Percentiles rank a stretch among this genome's conserved stretches.
phyloP scores from a whole-genome alignment of 371 early-diverging fungal genomes.

The Coemansia sp. region DNA sequence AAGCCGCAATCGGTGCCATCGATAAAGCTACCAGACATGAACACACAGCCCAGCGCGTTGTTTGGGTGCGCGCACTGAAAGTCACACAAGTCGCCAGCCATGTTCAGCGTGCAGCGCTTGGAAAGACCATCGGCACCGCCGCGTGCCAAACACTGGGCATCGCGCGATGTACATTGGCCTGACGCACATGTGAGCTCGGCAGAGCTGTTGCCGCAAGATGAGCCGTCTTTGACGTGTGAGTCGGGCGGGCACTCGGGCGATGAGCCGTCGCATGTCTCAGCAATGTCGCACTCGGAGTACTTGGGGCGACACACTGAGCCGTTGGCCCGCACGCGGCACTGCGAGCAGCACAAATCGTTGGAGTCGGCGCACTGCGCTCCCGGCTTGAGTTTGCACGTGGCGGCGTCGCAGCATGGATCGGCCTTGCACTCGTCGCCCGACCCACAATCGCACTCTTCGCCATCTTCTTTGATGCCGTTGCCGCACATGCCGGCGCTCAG shows the following conservation, averaged over 20 bases:
- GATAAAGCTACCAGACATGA: constrained; percentile 75
- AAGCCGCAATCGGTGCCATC: constrained; percentile 89
- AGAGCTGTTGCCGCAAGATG: constrained; percentile 57
- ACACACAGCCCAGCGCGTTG: constrained; percentile 57
- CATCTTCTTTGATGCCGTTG: constrained; percentile 86
- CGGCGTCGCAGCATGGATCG: constrained; percentile 79
- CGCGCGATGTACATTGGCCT: constrained; percentile 85
- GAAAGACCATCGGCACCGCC: constrained; percentile 56
- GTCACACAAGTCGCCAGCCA: constrained; percentile 61
- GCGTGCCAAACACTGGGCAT: constrained; percentile 72
- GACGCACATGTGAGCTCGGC: constrained; percentile 70
- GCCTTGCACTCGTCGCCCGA: constrained; percentile 65
- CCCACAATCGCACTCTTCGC: constrained; percentile 95
- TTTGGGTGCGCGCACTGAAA: constrained; percentile 65
- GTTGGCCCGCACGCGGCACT: constrained; percentile 68
- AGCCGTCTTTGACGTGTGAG: constrained; percentile 63
- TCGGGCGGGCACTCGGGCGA: constrained; percentile 77
- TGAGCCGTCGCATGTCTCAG: constrained; percentile 77
- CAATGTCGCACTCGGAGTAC: constrained; percentile 76
- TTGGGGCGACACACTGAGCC: constrained; percentile 72
- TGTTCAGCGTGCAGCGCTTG: constrained; percentile 57
- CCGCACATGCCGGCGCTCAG: constrained; percentile 78
- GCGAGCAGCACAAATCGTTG: constrained; percentile 79
- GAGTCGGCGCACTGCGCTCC: constrained; percentile 79
- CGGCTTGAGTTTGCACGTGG: constrained; percentile 75